Evolutionary conservation across 2,329 filamentous ascomycete genomes (phyloP), one percentile per base, ranked within the genome.

Genomic region (Hymenoscyphus albidus): DNA sequence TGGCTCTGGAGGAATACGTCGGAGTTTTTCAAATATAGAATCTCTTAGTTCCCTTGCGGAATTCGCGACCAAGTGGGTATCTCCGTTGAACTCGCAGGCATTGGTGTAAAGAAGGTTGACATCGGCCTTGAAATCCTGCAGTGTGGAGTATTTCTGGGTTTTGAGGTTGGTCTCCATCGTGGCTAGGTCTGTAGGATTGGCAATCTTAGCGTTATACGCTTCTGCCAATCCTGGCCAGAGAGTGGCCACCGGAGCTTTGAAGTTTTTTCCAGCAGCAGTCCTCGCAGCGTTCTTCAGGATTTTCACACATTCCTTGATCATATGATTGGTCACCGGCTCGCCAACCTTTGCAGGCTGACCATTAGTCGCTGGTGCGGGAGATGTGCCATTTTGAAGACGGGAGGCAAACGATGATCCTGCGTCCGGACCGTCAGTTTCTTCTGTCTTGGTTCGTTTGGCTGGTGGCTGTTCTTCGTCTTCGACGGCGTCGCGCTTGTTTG

Each of bases 81-180:
- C 79, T 14, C 94, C 93, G 75, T 99, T 99, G 83, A 97, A 99
- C 0, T 81, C 79, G 44, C 89, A 75, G 0, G 90, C 87, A 75
- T 99, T 99, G 65, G 87, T 80, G 67, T 94, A 85, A 75, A 99
- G 89, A 62, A 93, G 82, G 39, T 88, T 80, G 61, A 97, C 83
- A 72, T 97, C 93, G 57, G 82, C 80, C 70, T 88, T 86, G 74
- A 97, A 89, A 4, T 87, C 87, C 60, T 88, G 85, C n/a, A 93
- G 82, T 5, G 84, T 87, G 9, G 77, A 73, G 75, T 97, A 98
- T 58, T 82, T 78, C 2, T 61, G 57, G 38, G 86, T 83, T 72
- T 92, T 92, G 42, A 98, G 77, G 69, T 91, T 93, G 61, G 83
- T 82, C 74, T 98, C 94, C 73, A 99, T 91, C 10, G 89, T 89